Conservation (phyloP, 345 rosid species). For the Syzygium grande region DNA sequence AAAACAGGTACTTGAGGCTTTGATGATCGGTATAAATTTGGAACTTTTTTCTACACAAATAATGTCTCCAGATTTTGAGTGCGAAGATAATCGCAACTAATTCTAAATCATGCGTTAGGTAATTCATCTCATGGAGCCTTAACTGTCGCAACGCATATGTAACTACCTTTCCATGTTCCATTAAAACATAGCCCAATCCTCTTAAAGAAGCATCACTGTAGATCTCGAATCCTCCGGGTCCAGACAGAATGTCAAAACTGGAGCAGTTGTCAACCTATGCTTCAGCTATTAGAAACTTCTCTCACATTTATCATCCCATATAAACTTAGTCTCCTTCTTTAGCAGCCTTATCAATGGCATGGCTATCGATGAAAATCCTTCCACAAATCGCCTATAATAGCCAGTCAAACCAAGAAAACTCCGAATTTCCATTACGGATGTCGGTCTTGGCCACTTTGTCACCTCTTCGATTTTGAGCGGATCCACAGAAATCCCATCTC, state of each 20-base stretch:
- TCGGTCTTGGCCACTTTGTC: background rate
- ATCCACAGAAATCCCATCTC: background rate
- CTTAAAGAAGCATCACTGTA: background rate
- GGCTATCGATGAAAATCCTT: background rate
- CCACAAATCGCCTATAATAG: background rate
- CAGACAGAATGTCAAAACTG: background rate
- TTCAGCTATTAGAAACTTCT: background rate
- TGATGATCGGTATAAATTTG: no score
- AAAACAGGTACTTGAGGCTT: no score
- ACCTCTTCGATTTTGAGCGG: background rate
- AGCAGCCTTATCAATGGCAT: background rate
- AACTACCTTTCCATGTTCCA: no score
- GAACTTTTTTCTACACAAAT: no score
- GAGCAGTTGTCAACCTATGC: background rate
- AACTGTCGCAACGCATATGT: no score
- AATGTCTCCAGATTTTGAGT: no score
- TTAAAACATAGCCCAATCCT: no score
- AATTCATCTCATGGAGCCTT: no score
- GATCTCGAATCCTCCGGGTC: background rate
- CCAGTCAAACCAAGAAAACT: background rate
- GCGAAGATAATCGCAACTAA: accelerated
- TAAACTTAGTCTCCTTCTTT: background rate
- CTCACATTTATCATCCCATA: background rate
- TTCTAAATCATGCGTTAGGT: no score
- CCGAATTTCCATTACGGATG: background rate